Conservation (phyloP, 2,329 filamentous ascomycete genomes). For the Colletotrichum sublineola region DNA sequence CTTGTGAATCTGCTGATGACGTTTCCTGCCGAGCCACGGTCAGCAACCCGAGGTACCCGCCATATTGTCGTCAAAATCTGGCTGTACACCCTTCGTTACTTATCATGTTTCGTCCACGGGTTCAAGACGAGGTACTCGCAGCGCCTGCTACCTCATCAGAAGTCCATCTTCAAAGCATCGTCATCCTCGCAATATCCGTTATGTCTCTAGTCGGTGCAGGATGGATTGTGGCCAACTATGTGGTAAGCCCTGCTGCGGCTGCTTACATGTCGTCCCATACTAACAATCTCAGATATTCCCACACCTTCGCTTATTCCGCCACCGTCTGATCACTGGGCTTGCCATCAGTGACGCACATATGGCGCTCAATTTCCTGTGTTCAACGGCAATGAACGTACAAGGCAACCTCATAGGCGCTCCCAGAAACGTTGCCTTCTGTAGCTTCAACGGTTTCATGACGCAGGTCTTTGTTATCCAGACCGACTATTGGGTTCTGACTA, state of each 20-base stretch:
- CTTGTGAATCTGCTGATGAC: not conserved
- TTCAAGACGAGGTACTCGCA: slow-evolving; percentile 38
- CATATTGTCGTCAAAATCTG: no score
- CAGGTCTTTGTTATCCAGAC: slow-evolving; percentile 59
- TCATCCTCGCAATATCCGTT: slow-evolving; percentile 52
- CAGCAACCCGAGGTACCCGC: not conserved
- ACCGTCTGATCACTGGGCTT: slow-evolving; percentile 56
- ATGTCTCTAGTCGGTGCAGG: slow-evolving; percentile 52
- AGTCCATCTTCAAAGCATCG: slow-evolving; percentile 46
- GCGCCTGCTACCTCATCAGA: slow-evolving; percentile 44
- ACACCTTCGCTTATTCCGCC: slow-evolving; percentile 54
- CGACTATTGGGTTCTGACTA: slow-evolving; percentile 59
- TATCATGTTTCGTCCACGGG: slow-evolving; percentile 2
- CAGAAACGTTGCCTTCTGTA: slow-evolving; percentile 51
- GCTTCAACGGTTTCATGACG: slow-evolving; percentile 57
- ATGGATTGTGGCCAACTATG: slow-evolving; percentile 55
- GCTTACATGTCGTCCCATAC: not conserved
- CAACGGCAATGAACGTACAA: slow-evolving; percentile 52
- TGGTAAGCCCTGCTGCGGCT: slow-evolving; percentile 42
- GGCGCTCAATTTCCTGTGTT: slow-evolving; percentile 56
- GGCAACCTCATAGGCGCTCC: slow-evolving; percentile 49
- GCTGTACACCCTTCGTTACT: not conserved
- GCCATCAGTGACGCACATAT: slow-evolving; percentile 57
- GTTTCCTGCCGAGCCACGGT: not conserved
- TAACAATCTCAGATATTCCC: slow-evolving; percentile 51